Percentiles rank a stretch among this genome's conserved stretches.
Conservation (phyloP, 768 basidiomycete genomes). For the Rhizopogon rudus region DNA sequence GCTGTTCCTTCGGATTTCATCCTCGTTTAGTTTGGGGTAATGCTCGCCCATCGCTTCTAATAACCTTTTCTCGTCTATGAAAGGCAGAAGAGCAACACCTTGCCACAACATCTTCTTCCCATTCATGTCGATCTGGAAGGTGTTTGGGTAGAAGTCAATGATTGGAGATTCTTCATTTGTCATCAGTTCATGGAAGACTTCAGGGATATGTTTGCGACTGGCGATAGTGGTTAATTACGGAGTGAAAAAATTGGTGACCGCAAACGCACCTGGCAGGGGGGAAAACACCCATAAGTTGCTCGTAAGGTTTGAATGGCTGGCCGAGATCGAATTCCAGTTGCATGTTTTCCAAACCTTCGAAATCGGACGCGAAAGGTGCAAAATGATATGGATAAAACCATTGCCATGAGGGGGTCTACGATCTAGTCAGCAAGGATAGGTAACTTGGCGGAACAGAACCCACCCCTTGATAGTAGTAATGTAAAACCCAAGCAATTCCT, state of each 20-base stretch:
- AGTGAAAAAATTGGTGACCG: background rate
- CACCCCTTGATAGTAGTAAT: conserved; percentile 99
- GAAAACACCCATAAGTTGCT: conserved; percentile 98
- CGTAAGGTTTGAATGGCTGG: conserved; percentile 92
- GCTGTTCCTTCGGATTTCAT: conserved; percentile 77
- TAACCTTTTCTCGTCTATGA: conserved; percentile 84
- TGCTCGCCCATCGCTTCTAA: conserved; percentile 74
- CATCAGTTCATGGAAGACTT: conserved; percentile 86
- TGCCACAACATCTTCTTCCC: conserved; percentile 99
- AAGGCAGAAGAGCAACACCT: conserved; percentile 93
- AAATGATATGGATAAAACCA: conserved; percentile 99
- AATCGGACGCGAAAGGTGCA: conserved; percentile 96
- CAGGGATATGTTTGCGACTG: conserved; percentile 87
- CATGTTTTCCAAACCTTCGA: conserved; percentile 73
- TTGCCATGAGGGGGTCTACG: conserved; percentile 88
- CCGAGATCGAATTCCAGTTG: conserved; percentile 76
- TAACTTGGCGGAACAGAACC: conserved; percentile 17
- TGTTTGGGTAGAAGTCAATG: conserved; percentile 89
- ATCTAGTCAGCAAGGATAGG: conserved; percentile 3
- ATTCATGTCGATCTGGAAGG: conserved; percentile 98
- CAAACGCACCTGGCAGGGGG: conserved; percentile 76
- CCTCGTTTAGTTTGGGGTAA: conserved; percentile 66
- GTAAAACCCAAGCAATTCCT: conserved; percentile 92
- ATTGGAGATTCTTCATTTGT: conserved; percentile 82
- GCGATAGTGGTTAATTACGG: background rate